phyloP scores from a whole-genome alignment of 805 yeast species.

The Saccharomycopsis schoenii region DNA sequence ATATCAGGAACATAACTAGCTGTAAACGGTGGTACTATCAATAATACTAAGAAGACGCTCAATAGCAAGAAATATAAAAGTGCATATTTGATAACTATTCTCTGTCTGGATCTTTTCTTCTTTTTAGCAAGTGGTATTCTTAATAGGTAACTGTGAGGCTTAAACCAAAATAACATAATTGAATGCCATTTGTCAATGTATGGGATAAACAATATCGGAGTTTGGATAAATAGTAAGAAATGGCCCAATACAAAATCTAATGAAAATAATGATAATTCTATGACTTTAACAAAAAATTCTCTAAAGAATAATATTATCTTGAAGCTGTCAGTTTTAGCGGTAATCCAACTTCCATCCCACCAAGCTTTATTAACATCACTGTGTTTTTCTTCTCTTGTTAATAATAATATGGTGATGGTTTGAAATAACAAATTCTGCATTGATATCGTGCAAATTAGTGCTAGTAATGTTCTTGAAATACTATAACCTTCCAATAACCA shows the following conservation, averaged over 20 bases:
- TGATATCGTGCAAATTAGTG: slow-evolving; percentile 74
- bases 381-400: slow-evolving; percentile 94
- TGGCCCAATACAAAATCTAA: slow-evolving; percentile 96
- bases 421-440: slow-evolving; percentile 84
- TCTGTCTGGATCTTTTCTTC: slow-evolving; percentile 91
- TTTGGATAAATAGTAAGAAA: slow-evolving; percentile 72
- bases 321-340: slow-evolving; percentile 84
- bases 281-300: slow-evolving; percentile 88
- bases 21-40: slow-evolving; percentile 90
- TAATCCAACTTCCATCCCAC: slow-evolving; percentile 99
- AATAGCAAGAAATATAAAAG: slow-evolving; percentile 66
- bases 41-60: slow-evolving; percentile 59
- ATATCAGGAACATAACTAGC: slow-evolving; percentile 40
- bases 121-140: slow-evolving; percentile 96
- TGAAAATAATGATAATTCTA: slow-evolving; percentile 91
- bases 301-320: slow-evolving; percentile 94
- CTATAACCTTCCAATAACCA: slow-evolving; percentile 95
- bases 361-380: slow-evolving; percentile 95
- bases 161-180: slow-evolving; percentile 96
- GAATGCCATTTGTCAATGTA: slow-evolving; percentile 96
- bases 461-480: slow-evolving; percentile 79
- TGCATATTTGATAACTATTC: slow-evolving; percentile 94
- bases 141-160: slow-evolving; percentile 92
- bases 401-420: slow-evolving; percentile 61
- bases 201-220: slow-evolving; percentile 81